phyloP scores from a whole-genome alignment of 176 grass and related monocot genomes.

The Raddia guianensis region DNA sequence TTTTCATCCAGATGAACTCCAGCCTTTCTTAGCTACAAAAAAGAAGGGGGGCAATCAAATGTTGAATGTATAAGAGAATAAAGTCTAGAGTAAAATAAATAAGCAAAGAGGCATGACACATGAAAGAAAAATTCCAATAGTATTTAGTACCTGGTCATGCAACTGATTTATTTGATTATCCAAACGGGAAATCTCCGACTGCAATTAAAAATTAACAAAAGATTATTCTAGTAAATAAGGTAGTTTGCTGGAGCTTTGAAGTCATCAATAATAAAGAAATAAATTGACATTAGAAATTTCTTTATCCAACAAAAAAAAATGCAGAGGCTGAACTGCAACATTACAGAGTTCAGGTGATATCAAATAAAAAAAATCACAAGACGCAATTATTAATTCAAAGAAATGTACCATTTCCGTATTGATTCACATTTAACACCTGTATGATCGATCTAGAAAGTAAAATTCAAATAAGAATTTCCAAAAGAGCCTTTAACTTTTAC shows the following conservation, averaged over 20 bases:
- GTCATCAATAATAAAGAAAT: not conserved
- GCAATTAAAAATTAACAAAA: slow-evolving; percentile 37
- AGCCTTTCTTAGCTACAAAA: slow-evolving; percentile 78
- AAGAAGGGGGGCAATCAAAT: not conserved
- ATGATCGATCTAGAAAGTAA: not conserved
- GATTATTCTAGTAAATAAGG: slow-evolving; percentile 21
- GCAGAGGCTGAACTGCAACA: slow-evolving; percentile 24
- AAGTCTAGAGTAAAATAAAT: not conserved
- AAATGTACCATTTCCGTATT: not conserved
- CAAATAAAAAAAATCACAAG: not conserved
- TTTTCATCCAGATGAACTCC: slow-evolving; percentile 53
- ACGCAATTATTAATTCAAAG: slow-evolving; percentile 17
- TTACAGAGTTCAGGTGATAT: slow-evolving; percentile 14
- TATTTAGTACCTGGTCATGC: slow-evolving; percentile 79
- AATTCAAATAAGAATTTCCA: not conserved
- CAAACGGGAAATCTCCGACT: slow-evolving; percentile 77
- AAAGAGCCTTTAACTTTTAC: not conserved
- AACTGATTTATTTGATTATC: slow-evolving; percentile 62
- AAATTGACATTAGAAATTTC: slow-evolving; percentile 5
- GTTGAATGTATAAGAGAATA: not conserved
- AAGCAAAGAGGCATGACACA: slow-evolving; percentile 13
- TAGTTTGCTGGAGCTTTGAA: not conserved
- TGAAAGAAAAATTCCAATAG: slow-evolving; percentile 12
- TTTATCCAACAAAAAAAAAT: slow-evolving; percentile 13
- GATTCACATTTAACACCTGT: slow-evolving; percentile 6